Evolutionary conservation across 2,329 filamentous ascomycete genomes (phyloP).

Genomic region (Phaeosphaeria sp.): DNA sequence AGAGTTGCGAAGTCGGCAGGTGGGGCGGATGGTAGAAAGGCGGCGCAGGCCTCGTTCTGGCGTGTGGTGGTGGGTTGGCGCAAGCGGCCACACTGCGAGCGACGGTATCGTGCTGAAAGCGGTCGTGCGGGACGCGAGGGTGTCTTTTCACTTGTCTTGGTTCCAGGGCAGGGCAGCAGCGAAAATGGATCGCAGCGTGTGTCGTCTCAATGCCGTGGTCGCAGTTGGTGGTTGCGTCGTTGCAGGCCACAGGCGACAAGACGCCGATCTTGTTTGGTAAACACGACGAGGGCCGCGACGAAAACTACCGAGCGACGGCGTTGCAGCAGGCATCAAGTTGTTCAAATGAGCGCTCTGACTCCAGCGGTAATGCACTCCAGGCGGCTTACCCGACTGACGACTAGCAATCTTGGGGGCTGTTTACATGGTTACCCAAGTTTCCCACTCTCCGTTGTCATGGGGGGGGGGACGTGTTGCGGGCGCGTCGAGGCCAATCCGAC

Average conservation of each 20-base stretch:
- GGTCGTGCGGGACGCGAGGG: neutral
- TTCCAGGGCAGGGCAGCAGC: neutral
- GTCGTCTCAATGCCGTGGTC: no score
- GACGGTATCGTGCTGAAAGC: neutral
- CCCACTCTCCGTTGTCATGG: neutral
- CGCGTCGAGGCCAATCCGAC: neutral
- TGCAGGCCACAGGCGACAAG: neutral
- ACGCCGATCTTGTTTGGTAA: neutral
- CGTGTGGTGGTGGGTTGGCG: neutral
- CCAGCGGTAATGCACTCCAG: neutral
- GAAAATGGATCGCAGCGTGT: neutral
- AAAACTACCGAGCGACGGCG: neutral
- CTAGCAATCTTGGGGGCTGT: neutral
- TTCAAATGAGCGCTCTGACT: neutral
- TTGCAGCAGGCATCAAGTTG: neutral
- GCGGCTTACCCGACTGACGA: neutral
- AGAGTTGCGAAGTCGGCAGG: neutral
- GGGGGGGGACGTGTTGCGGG: neutral
- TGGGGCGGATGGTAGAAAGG: neutral
- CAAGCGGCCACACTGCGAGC: neutral
- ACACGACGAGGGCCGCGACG: neutral
- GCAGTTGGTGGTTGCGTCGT: no score
- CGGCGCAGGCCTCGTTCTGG: neutral
- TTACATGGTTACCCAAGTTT: neutral
- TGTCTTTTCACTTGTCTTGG: no score